Percentiles rank a stretch among this genome's conserved stretches.
phyloP scores from a whole-genome alignment of 2,329 filamentous ascomycete genomes.

The Bipolaris victoriae region DNA sequence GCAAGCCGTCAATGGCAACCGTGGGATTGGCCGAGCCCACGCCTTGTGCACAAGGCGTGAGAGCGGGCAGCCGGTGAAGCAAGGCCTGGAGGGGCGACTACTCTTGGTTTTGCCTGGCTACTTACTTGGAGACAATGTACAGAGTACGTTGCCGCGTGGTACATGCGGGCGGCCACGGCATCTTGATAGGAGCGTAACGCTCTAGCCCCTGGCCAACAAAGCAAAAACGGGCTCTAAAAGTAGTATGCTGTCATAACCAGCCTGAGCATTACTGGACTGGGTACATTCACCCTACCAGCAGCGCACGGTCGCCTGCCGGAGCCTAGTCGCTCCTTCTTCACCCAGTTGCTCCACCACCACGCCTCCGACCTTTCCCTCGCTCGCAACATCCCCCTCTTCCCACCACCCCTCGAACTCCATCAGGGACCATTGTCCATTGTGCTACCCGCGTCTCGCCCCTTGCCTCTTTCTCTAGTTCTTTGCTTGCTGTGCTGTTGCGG shows the following conservation, averaged over 20 bases:
- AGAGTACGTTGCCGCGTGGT: constrained; percentile 15
- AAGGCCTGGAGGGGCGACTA: constrained; percentile 3
- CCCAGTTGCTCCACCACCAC: constrained; percentile 40
- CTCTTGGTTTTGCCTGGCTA: neutral
- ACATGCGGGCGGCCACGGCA: constrained; percentile 29
- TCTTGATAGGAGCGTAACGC: constrained; percentile 19
- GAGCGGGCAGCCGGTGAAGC: constrained; percentile 23
- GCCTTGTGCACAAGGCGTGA: constrained; percentile 19
- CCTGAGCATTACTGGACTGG: constrained; percentile 43
- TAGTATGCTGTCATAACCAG: constrained; percentile 44
- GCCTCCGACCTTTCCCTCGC: constrained; percentile 36
- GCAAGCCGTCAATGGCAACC: constrained; percentile 5
- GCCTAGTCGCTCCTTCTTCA: constrained; percentile 41
- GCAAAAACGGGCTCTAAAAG: constrained; percentile 38
- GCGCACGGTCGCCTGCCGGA: constrained; percentile 40
- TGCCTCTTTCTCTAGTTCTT: constrained; percentile 10
- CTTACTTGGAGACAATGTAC: constrained; percentile 9
- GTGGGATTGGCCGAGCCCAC: constrained; percentile 9
- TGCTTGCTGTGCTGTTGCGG: constrained; percentile 6
- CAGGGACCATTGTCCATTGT: constrained; percentile 31
- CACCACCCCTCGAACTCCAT: constrained; percentile 30
- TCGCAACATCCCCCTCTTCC: constrained; percentile 32
- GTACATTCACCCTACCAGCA: constrained; percentile 41
- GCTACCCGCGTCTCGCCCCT: constrained; percentile 12
- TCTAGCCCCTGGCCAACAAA: constrained; percentile 33